Conservation (phyloP, 2,329 filamentous ascomycete genomes). For the Neopestalotiopsis rosae region DNA sequence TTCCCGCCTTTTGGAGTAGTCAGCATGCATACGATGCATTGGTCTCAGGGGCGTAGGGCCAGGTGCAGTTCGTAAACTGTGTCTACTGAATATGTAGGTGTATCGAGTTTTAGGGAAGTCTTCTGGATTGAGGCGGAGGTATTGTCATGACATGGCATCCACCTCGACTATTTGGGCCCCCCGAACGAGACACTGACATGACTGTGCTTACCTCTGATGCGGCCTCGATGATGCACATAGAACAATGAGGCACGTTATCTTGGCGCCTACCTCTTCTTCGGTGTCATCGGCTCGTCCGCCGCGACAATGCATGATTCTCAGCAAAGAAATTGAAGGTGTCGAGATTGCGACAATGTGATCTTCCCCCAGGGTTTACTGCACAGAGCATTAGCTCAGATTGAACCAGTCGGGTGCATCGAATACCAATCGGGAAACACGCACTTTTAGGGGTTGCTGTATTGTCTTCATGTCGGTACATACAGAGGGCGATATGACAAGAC, state of each 20-base stretch:
- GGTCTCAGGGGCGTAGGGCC: background rate
- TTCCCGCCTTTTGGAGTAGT: conserved; percentile 1
- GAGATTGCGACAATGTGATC: no score
- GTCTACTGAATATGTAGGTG: background rate
- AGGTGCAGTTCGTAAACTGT: background rate
- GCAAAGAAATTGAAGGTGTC: background rate
- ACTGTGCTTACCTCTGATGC: background rate
- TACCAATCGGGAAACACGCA: background rate
- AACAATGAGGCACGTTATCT: background rate
- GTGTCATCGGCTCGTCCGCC: background rate
- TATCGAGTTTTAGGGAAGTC: background rate
- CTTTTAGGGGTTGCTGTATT: background rate
- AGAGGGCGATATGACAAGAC: background rate
- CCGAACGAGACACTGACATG: background rate
- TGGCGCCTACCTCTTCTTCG: background rate
- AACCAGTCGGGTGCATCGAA: background rate
- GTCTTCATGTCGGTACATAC: background rate
- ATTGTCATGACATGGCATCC: background rate
- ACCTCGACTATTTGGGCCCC: background rate
- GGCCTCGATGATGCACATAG: background rate
- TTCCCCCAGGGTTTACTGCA: background rate
- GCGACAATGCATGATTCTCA: background rate
- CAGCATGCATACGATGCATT: background rate
- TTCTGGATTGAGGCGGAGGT: background rate
- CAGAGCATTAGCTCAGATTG: background rate